A percentile compares a stretch with the other conserved stretches of the same genome.
These are phyloP conservation scores for Stentor coeruleus DNA, from an alignment of 73 alveolate species.

Conservation along the genomic window DNA sequence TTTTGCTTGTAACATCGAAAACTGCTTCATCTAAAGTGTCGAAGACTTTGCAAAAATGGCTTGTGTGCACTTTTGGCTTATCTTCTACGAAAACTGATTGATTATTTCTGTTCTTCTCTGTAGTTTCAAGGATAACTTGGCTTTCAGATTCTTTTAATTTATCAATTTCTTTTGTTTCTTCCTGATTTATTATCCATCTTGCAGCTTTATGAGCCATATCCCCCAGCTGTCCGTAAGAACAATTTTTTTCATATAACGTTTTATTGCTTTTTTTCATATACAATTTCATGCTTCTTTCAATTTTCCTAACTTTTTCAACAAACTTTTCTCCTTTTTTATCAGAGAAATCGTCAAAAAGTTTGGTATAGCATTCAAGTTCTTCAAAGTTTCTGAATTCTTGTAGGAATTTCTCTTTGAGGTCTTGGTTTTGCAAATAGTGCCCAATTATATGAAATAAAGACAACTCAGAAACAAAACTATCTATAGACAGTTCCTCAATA, in stretches of 20 bases:
- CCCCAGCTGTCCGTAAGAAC: neutral
- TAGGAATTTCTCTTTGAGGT: neutral
- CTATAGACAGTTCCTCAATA: too few species aligned
- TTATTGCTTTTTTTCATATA: neutral
- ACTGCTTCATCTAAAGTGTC: constrained; percentile 33
- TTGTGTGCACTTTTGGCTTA: too few species aligned
- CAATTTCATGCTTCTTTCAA: neutral
- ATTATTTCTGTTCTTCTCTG: too few species aligned
- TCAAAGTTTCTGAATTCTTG: neutral
- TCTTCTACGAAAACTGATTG: too few species aligned
- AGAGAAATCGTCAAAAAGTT: neutral
- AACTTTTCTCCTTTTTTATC: neutral
- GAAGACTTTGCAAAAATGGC: neutral
- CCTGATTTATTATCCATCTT: too few species aligned
- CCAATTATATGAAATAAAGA: neutral
- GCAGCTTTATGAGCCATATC: too few species aligned
- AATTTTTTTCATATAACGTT: neutral
- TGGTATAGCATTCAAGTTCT: neutral
- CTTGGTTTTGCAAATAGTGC: neutral
- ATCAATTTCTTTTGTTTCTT: too few species aligned
- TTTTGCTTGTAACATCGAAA: constrained; percentile 55
- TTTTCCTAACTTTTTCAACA: too few species aligned
- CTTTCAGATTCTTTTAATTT: too few species aligned
- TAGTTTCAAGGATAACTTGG: too few species aligned
- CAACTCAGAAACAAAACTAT: neutral